Percentiles rank a stretch among this genome's conserved stretches.
These are phyloP conservation scores for Stagonosporopsis cucurbitacearum DNA, from an alignment of 2,329 filamentous ascomycete species.

Conservation along the genomic window DNA sequence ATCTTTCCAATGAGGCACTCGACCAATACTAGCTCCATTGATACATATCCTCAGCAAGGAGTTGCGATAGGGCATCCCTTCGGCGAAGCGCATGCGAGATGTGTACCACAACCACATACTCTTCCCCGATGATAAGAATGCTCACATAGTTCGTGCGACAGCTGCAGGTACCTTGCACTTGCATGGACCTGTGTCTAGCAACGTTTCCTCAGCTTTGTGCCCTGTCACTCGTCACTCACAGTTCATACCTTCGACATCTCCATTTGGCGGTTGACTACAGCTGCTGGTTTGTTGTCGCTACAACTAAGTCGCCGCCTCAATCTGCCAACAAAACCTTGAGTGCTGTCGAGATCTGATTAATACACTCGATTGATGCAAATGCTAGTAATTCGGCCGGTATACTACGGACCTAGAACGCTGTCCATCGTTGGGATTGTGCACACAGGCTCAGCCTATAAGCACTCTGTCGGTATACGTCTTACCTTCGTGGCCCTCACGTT, in stretches of 20 bases:
- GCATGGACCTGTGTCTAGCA: neutral
- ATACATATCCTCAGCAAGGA: no score
- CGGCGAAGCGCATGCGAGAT: neutral
- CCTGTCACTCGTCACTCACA: neutral
- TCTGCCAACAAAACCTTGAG: neutral
- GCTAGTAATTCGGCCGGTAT: neutral
- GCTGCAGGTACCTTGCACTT: neutral
- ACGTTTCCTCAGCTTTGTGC: neutral
- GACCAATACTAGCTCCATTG: neutral
- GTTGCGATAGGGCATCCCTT: no score
- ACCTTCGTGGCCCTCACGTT: no score
- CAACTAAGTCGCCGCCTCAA: neutral
- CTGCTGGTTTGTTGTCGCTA: neutral
- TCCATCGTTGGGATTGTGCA: neutral
- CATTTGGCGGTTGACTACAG: neutral
- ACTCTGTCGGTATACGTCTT: neutral
- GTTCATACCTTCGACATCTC: neutral
- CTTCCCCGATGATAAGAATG: neutral
- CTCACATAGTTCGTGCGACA: neutral
- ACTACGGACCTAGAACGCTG: neutral
- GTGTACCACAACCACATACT: neutral
- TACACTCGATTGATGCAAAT: neutral
- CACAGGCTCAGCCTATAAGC: neutral
- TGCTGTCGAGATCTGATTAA: neutral
- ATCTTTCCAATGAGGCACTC: no score